These are phyloP conservation scores for Linum tenue DNA, from an alignment of 345 rosid genomes.

Conservation along the genomic window DNA sequence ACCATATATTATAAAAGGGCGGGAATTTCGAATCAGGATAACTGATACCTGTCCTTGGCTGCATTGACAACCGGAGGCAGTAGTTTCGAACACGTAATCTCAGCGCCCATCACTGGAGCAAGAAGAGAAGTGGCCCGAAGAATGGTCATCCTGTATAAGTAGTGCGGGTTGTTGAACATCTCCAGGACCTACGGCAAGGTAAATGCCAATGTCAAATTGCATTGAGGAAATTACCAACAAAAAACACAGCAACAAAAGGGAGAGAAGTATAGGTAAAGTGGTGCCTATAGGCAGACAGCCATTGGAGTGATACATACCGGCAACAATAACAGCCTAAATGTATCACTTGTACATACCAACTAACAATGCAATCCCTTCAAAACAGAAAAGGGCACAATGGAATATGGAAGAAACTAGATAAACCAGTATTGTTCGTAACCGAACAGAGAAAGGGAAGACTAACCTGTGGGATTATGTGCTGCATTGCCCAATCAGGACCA, in stretches of 20 bases:
- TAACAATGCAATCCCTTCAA: neutral
- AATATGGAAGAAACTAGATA: too few species aligned
- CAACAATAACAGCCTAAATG: too few species aligned
- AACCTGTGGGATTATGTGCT: slow-evolving; percentile 94
- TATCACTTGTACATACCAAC: neutral
- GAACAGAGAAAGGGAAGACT: slow-evolving; percentile 5
- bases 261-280: too few species aligned
- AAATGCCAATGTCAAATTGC: slow-evolving; percentile 4
- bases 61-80: slow-evolving; percentile 62
- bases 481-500: slow-evolving; percentile 99
- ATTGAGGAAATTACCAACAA: too few species aligned
- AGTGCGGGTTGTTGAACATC: slow-evolving; percentile 65
- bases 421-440: neutral
- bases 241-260: too few species aligned
- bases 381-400: too few species aligned
- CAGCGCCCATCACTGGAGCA: slow-evolving; percentile 85
- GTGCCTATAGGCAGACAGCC: too few species aligned
- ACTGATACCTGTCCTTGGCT: slow-evolving; percentile 74
- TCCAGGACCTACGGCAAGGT: slow-evolving; percentile 54
- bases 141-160: slow-evolving; percentile 85
- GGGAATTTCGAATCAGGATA: neutral
- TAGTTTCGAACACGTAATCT: slow-evolving; percentile 74
- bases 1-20: neutral
- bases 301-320: too few species aligned
- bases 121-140: slow-evolving; percentile 66